Percentiles rank a stretch among this genome's conserved stretches.
phyloP scores from a whole-genome alignment of 345 rosid genomes.

The Populus euphratica region DNA sequence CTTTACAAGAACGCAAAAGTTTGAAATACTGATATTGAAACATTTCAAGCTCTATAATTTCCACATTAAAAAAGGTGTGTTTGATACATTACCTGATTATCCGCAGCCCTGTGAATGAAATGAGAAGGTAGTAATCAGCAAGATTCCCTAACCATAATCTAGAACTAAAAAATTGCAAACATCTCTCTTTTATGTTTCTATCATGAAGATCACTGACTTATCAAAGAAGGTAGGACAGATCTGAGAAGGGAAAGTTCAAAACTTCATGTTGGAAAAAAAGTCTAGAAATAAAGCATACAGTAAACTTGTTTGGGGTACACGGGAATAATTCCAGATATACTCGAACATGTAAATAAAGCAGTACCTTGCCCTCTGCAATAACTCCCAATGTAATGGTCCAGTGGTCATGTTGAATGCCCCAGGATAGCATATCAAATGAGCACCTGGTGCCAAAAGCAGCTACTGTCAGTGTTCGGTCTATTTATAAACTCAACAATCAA shows the following conservation, averaged over 20 bases:
- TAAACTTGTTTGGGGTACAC: not conserved
- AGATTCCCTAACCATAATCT: not conserved
- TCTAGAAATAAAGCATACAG: not conserved
- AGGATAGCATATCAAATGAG: conserved; percentile 89
- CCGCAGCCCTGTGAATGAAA: conserved; percentile 73
- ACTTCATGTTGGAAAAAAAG: not conserved
- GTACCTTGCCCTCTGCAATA: conserved; percentile 87
- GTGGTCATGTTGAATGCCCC: conserved; percentile 99
- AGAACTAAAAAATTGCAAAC: not conserved
- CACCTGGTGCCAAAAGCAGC: conserved; percentile 51
- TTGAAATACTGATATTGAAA: not conserved
- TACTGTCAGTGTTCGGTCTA: conserved; percentile 6
- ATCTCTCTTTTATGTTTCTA: not conserved
- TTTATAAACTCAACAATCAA: conserved; percentile 1
- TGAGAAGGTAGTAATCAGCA: conserved; percentile 12
- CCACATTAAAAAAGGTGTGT: too few species aligned
- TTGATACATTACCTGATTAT: conserved; percentile 62
- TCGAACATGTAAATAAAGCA: not conserved
- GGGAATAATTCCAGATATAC: not conserved
- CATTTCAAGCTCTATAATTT: not conserved
- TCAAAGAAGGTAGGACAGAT: not conserved
- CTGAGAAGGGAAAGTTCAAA: not conserved
- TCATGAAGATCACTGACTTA: conserved; percentile 1
- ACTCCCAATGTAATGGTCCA: conserved; percentile 91
- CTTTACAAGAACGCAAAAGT: not conserved